Conservation (phyloP, 176 grass and related monocot genomes). For the Triticum dicoccoides region DNA sequence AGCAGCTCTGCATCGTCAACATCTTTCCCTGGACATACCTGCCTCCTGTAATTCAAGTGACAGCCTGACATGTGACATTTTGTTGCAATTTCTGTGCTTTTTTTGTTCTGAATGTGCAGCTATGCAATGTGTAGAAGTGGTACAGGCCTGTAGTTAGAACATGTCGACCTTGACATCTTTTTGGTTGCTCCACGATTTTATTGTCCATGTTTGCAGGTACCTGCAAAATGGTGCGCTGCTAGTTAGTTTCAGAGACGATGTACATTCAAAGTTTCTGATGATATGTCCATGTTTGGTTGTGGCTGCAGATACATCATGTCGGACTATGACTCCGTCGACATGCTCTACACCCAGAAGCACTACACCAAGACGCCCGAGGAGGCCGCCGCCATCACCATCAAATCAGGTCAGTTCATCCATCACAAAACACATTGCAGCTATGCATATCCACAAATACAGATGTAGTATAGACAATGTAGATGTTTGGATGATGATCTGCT, state of each 20-base stretch:
- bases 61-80: too few relatives aligned
- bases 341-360: conserved; percentile 79
- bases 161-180: too few relatives aligned
- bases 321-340: conserved; percentile 86
- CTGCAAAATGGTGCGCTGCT: too few relatives aligned
- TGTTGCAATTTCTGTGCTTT: too few relatives aligned
- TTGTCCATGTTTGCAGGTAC: too few relatives aligned
- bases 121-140: too few relatives aligned
- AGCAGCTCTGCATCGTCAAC: too few relatives aligned
- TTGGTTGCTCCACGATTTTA: too few relatives aligned
- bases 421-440: background rate
- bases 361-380: conserved; percentile 88
- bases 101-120: too few relatives aligned
- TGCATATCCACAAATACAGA: background rate
- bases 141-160: too few relatives aligned
- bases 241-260: background rate
- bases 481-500: background rate
- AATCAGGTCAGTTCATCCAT: conserved; percentile 43
- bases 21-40: too few relatives aligned
- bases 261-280: background rate
- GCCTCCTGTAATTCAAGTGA: too few relatives aligned
- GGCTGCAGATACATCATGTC: conserved; percentile 75
- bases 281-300: background rate
- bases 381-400: conserved; percentile 82
- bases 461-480: background rate